phyloP scores from a whole-genome alignment of 345 rosid species.

The Toxicodendron radicans region DNA sequence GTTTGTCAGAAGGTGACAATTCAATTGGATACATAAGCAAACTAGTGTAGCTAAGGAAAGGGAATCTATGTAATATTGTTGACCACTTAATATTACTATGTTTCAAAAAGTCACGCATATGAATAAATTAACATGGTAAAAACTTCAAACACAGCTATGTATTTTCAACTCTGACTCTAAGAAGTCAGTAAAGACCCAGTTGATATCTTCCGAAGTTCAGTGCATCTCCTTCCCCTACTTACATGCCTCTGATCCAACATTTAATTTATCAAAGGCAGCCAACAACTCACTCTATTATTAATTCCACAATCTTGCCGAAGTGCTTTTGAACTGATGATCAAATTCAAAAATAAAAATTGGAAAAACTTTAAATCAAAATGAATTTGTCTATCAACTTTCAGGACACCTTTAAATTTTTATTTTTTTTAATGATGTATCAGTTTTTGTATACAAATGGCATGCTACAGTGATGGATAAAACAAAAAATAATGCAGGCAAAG shows the following conservation, averaged over 20 bases:
- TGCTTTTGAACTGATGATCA: background rate
- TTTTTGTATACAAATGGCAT: background rate
- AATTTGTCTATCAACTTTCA: background rate
- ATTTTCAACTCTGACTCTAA: no score
- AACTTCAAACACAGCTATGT: no score
- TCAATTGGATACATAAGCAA: background rate
- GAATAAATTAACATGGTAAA: no score
- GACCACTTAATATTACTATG: no score
- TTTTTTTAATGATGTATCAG: background rate
- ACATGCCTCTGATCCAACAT: no score
- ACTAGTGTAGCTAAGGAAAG: background rate
- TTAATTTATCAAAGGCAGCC: no score
- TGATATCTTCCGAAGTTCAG: no score
- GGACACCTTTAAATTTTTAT: background rate
- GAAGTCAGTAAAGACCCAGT: no score
- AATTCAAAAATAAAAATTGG: background rate
- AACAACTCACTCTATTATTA: no score
- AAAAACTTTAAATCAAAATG: background rate
- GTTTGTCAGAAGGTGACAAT: background rate
- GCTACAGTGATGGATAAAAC: background rate
- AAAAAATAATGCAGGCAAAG: background rate
- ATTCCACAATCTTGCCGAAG: no score
- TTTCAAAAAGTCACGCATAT: no score
- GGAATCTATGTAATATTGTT: background rate
- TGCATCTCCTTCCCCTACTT: no score